phyloP scores from a whole-genome alignment of 2,329 filamentous ascomycete species.

The Arthroderma sp. region DNA sequence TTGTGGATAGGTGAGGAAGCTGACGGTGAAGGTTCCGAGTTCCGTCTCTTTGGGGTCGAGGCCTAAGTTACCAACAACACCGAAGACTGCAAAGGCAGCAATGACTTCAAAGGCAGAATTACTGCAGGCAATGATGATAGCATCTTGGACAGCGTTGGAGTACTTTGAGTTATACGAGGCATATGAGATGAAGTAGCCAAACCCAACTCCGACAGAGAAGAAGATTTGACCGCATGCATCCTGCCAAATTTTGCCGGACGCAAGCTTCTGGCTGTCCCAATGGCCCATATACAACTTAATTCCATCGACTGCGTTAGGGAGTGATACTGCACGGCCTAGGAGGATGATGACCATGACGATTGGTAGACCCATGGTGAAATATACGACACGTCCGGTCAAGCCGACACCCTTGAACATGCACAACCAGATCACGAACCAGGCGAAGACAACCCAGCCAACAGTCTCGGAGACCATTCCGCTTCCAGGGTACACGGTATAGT shows the following conservation, averaged over 20 bases:
- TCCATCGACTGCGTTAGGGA: constrained; percentile 38
- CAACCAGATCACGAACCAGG: constrained; percentile 36
- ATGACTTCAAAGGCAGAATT: constrained; percentile 43
- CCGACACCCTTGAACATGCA: constrained; percentile 34
- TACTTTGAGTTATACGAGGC: constrained; percentile 41
- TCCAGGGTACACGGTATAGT: constrained; percentile 34
- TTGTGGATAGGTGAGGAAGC: constrained; percentile 41
- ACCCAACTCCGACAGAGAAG: constrained; percentile 43
- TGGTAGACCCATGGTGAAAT: constrained; percentile 12
- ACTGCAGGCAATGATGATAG: constrained; percentile 38
- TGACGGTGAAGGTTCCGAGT: constrained; percentile 35
- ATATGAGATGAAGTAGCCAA: constrained; percentile 43
- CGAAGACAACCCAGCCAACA: constrained; percentile 41
- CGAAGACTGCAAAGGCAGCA: constrained; percentile 35
- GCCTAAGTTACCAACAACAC: constrained; percentile 36
- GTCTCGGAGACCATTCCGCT: constrained; percentile 37
- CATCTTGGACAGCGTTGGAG: constrained; percentile 44
- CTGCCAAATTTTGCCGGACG: constrained; percentile 39
- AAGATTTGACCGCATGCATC: constrained; percentile 44
- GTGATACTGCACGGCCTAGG: constrained; percentile 38
- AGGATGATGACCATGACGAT: constrained; percentile 42
- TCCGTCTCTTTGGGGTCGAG: constrained; percentile 26
- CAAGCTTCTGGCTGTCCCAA: constrained; percentile 36
- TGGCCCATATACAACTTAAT: constrained; percentile 33
- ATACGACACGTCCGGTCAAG: background rate